These are phyloP conservation scores for Perilla frutescens DNA, from an alignment of 257 asterid species.

Conservation along the genomic window DNA sequence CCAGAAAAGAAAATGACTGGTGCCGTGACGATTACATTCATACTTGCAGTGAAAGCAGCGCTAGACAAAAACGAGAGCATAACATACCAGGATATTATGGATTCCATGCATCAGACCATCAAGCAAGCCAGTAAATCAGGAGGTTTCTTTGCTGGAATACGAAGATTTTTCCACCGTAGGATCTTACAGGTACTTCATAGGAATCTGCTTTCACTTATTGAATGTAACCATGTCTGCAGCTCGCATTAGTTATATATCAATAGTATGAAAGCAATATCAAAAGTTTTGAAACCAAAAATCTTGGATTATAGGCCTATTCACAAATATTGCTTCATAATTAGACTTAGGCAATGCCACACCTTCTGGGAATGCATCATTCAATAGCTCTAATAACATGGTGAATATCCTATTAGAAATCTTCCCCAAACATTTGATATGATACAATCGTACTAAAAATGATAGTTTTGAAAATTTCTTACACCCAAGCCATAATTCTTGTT, in stretches of 20 bases:
- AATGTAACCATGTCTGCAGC: too few relatives aligned
- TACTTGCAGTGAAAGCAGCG: constrained; percentile 54
- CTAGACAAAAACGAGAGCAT: constrained; percentile 22
- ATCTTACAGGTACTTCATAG: constrained; percentile 59
- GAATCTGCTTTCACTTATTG: too few relatives aligned
- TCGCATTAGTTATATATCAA: too few relatives aligned
- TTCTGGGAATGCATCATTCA: background rate
- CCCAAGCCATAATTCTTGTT: background rate
- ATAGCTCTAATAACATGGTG: background rate
- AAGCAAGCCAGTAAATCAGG: constrained; percentile 45
- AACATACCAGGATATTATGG: constrained; percentile 53
- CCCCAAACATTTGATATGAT: background rate
- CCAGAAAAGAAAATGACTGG: constrained; percentile 51
- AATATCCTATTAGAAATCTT: background rate
- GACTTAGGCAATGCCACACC: background rate
- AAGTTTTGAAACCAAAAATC: too few relatives aligned
- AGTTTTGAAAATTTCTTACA: background rate
- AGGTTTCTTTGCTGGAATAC: constrained; percentile 40
- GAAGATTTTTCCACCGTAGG: constrained; percentile 53
- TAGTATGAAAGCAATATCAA: too few relatives aligned
- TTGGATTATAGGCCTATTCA: too few relatives aligned
- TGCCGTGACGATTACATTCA: constrained; percentile 70
- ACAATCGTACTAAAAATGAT: background rate
- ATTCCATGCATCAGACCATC: constrained; percentile 50
- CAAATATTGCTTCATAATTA: background rate